Base-by-base conservation (phyloP, 352 stramenopile species). In the Pythium diclinum region DNA sequence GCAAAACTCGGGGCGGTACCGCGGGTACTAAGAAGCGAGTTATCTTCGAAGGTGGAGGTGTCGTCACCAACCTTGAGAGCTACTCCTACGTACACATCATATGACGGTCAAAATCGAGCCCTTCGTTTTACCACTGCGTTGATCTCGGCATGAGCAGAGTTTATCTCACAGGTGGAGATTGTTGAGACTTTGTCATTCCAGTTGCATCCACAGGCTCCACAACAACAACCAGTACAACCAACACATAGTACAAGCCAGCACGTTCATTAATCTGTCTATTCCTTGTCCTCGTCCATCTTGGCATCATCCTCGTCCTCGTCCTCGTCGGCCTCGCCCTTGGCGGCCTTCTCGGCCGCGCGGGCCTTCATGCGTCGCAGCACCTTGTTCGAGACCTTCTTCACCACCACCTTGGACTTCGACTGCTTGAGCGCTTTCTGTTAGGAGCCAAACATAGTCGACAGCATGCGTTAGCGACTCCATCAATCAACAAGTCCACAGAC, bases 321-420 rank as follows among this genome's bases (percentile, higher is more conserved):
- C 30, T 63, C 62, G 23, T 57, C 62, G 49, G 44, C 48, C 6
- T 72, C 65, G 42, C 64, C 61, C 46, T 69, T 64, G 19, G 59
- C 63, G 7, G 75, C 65, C 56, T 71, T 73, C 56, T 81, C 74
- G 3, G 56, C 51, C 51, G 71, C 44, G 5, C 67, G 68, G 17
- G 48, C 49, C 61, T 78, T 65, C 23, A 78, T 81, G 49, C 74
- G 74, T 25, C 74, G 74, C 34, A 75, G 38, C 25, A 81, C 74
- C 57, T 81, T 81, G 56, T 59, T 64, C 47, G 74, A 71, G 32
- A 81, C 70, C 62, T 81, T 81, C 61, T 81, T 81, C 40, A 75
- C 67, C 33, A 60, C 44, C 51, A 71, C 64, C n/a, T 65, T 78
- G n/a, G 53, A 54, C 30, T 6, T 51, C 44, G 44, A 25, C 44